Evolutionary conservation across 257 asterid genomes (phyloP), one percentile per base, ranked within the genome.

Genomic region (Petunia secreta): DNA sequence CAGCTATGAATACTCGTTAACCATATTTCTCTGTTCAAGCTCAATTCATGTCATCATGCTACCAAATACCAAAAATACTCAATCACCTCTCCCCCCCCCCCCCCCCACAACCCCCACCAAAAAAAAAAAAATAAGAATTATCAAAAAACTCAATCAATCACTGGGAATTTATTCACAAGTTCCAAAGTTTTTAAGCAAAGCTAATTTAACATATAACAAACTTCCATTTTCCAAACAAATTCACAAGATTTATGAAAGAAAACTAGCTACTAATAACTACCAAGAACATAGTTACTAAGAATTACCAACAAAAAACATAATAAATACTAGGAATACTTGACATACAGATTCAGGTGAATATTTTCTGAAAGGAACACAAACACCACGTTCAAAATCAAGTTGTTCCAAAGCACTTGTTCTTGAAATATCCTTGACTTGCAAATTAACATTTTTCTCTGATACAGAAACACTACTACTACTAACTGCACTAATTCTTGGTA

Each of bases 331-430:
- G 11, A 63, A 8, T 25, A 50, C 6, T 53, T 25, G 5, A 82
- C 92, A 57, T 87, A 94, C 98, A 57, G 83, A 81, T 90, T 89
- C 87, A 0, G 98, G 98, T 6, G 91, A 87, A 77, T 94, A 94
- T 89, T 94, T 94, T 69, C 98, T 90, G 63, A 92, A 94, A 34
- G 98, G 98, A 78, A 92, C 73, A 85, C 98, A 93, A 63, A 94
- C 97, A 34, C 98, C 98, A 38, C 96, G 97, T 83, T 94, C 98
- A 67, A 93, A 77, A 82, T 94, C 98, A 67, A 93, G 92, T 84
- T 91, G 98, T 57, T 94, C 98, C 89, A 89, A 83, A 77, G 98
- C 98, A 74, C 91, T 91, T 63, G 50, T 82, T 3, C 68, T 73
- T 46, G 63, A 77, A 39, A 80, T 78, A 14, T 48, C 75, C 80